Evolutionary conservation across 2,329 filamentous ascomycete genomes (phyloP).

Genomic region (Phyllosticta capitalensis): DNA sequence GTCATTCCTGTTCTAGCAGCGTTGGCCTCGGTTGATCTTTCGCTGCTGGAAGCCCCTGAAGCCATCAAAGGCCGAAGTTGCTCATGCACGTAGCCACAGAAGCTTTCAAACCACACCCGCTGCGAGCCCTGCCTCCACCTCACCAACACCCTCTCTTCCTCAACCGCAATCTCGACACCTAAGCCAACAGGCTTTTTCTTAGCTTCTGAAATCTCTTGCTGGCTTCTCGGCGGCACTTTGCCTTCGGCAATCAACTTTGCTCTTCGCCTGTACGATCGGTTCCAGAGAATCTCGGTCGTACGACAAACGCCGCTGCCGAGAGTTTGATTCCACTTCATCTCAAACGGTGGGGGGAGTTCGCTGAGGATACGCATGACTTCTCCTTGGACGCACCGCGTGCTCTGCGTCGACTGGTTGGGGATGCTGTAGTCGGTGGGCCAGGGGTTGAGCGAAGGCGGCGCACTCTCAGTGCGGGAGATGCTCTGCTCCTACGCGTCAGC

Average conservation of each 20-base stretch:
- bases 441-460: slow-evolving; percentile 15
- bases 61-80: not conserved
- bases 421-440: not conserved
- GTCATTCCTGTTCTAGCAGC: not conserved
- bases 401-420: slow-evolving; percentile 17
- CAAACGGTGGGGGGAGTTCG: slow-evolving; percentile 26
- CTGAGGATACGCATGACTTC: slow-evolving; percentile 23
- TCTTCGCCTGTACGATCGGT: not conserved
- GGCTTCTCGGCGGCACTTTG: not conserved
- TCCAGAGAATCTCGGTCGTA: slow-evolving; percentile 58
- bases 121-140: slow-evolving; percentile 72
- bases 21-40: not conserved
- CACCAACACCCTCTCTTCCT: slow-evolving; percentile 30
- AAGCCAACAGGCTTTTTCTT: slow-evolving; percentile 26
- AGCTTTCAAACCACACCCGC: slow-evolving; percentile 70
- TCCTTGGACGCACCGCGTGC: slow-evolving; percentile 30
- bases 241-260: not conserved
- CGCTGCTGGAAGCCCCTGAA: not conserved
- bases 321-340: slow-evolving; percentile 53
- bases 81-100: slow-evolving; percentile 35
- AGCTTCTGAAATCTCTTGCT: slow-evolving; percentile 8
- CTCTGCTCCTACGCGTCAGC: not conserved
- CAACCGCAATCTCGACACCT: slow-evolving; percentile 29
- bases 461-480: slow-evolving; percentile 15
- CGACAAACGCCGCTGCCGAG: slow-evolving; percentile 51